phyloP scores from a whole-genome alignment of 1,284 basidiomycete species.

The Ceratobasidium theobromae region DNA sequence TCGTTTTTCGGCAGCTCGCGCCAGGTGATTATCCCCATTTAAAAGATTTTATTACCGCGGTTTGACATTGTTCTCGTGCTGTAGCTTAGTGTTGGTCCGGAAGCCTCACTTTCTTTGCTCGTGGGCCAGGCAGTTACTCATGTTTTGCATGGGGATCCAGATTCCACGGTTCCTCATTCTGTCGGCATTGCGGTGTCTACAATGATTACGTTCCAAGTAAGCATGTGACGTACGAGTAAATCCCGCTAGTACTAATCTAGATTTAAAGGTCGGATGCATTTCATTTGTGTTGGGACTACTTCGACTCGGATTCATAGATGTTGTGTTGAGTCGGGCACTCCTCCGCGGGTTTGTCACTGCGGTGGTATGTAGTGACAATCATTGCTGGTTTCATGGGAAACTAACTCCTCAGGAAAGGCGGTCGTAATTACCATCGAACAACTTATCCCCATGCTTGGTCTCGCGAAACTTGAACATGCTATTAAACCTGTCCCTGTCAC shows the following conservation, averaged over 20 bases:
- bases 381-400: neutral
- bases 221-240: slow-evolving; percentile 26
- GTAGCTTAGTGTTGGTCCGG: slow-evolving; percentile 67
- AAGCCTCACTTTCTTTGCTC: slow-evolving; percentile 86
- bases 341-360: slow-evolving; percentile 86
- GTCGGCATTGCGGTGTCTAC: slow-evolving; percentile 68
- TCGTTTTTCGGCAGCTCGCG: slow-evolving; percentile 82
- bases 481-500: slow-evolving; percentile 55
- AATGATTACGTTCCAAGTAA: slow-evolving; percentile 80
- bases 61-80: neutral
- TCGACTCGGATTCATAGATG: slow-evolving; percentile 90
- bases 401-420: slow-evolving; percentile 29
- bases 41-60: neutral
- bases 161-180: slow-evolving; percentile 56
- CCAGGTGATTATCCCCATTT: slow-evolving; percentile 58
- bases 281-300: slow-evolving; percentile 85
- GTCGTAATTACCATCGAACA: slow-evolving; percentile 64
- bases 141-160: slow-evolving; percentile 62
- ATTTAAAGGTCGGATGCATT: slow-evolving; percentile 74
- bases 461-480: slow-evolving; percentile 57
- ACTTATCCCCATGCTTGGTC: slow-evolving; percentile 77
- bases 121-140: slow-evolving; percentile 81
- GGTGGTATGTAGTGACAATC: slow-evolving; percentile 44
- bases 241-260: neutral
- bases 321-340: slow-evolving; percentile 85